These are phyloP conservation scores for Auriculariales sp. DNA, from an alignment of 768 basidiomycete species.

Conservation along the genomic window DNA sequence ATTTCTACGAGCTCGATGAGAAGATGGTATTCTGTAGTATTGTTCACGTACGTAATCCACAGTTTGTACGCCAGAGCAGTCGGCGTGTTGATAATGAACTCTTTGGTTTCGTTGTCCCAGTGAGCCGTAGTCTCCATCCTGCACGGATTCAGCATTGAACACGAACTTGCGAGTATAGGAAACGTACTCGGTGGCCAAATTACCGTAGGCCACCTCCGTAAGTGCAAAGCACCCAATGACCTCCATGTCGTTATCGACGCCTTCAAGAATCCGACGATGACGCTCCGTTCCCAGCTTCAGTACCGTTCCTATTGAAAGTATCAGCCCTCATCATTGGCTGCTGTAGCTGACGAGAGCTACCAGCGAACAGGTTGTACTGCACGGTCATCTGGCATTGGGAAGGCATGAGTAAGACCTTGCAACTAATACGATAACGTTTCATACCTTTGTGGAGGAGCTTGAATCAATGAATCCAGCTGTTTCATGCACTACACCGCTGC, in stretches of 20 bases:
- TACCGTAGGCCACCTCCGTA: not conserved
- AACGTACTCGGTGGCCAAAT: not conserved
- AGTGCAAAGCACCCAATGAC: not conserved
- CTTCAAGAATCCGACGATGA: not conserved
- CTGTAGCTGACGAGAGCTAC: not conserved
- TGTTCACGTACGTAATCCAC: not conserved
- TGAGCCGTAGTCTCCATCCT: not conserved
- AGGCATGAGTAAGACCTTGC: too few species aligned
- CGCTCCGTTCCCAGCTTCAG: not conserved
- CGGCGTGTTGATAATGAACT: not conserved
- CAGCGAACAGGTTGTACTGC: not conserved
- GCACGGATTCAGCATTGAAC: not conserved
- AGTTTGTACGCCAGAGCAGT: not conserved
- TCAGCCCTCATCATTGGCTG: not conserved
- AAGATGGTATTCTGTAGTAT: too few species aligned
- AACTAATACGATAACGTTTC: too few species aligned
- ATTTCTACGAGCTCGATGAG: too few species aligned
- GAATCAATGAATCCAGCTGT: too few species aligned
- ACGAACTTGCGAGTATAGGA: not conserved
- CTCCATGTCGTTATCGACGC: not conserved
- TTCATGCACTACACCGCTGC: too few species aligned
- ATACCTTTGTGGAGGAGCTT: too few species aligned
- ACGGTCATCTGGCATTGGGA: slow-evolving; percentile 1
- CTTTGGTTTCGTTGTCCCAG: not conserved
- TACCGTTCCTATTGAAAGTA: not conserved